These are phyloP conservation scores for Sapria himalayana DNA, from an alignment of 345 rosid species.

Conservation along the genomic window DNA sequence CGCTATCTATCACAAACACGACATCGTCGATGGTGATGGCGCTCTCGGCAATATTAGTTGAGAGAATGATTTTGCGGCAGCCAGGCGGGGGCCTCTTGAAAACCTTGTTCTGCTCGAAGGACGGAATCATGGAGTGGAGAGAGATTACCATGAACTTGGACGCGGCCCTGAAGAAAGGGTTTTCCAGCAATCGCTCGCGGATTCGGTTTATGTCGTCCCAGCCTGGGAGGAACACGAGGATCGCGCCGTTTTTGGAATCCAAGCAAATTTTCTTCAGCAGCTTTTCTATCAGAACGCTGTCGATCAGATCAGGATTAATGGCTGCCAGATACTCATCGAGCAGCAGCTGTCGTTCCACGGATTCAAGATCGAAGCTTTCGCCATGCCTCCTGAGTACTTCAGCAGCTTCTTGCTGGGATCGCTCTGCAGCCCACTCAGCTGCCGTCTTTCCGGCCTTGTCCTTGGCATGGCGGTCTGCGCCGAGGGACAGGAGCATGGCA, in stretches of 20 bases:
- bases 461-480: slow-evolving; percentile 40
- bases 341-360: slow-evolving; percentile 24
- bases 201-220: slow-evolving; percentile 85
- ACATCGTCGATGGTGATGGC: slow-evolving; percentile 87
- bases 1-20: slow-evolving; percentile 87
- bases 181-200: slow-evolving; percentile 36
- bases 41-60: slow-evolving; percentile 90
- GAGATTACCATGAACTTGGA: slow-evolving; percentile 46
- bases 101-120: slow-evolving; percentile 67
- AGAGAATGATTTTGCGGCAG: slow-evolving; percentile 73
- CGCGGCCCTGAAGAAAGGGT: slow-evolving; percentile 29
- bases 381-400: slow-evolving; percentile 33
- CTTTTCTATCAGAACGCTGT: slow-evolving; percentile 57
- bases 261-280: slow-evolving; percentile 47
- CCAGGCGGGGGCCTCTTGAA: slow-evolving; percentile 51
- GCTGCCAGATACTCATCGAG: slow-evolving; percentile 49
- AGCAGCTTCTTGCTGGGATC: slow-evolving; percentile 49
- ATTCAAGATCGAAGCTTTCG: slow-evolving; percentile 15
- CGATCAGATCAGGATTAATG: slow-evolving; percentile 42
- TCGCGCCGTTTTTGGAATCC: slow-evolving; percentile 61
- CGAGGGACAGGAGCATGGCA: slow-evolving; percentile 66
- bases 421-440: slow-evolving; percentile 40
- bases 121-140: slow-evolving; percentile 90
- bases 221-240: slow-evolving; percentile 90
- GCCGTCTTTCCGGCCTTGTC: slow-evolving; percentile 50